phyloP scores from a whole-genome alignment of 129 eudicot species.

The Flaveria brownii region DNA sequence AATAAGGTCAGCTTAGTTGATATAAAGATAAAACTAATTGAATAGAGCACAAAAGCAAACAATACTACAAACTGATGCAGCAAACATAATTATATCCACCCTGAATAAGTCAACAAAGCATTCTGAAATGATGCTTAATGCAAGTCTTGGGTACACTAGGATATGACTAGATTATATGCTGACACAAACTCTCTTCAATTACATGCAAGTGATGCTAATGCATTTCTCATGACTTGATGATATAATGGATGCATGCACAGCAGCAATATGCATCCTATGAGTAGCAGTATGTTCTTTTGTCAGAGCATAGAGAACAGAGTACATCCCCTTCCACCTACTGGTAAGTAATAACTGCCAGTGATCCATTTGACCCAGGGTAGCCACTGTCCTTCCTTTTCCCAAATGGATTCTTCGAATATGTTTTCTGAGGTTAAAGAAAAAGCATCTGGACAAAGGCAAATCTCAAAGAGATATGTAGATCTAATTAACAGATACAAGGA shows the following conservation, averaged over 20 bases:
- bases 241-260: slow-evolving; percentile 83
- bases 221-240: slow-evolving; percentile 83
- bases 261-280: slow-evolving; percentile 92
- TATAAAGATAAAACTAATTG: background rate
- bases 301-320: slow-evolving; percentile 77
- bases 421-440: slow-evolving; percentile 51
- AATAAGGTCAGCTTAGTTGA: background rate
- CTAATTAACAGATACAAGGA: background rate
- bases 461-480: slow-evolving; percentile 9
- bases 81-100: slow-evolving; percentile 29
- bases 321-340: slow-evolving; percentile 97
- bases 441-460: slow-evolving; percentile 13
- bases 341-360: slow-evolving; percentile 60
- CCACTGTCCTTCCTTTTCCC: slow-evolving; percentile 83
- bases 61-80: slow-evolving; percentile 52
- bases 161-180: slow-evolving; percentile 48
- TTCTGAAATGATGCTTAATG: slow-evolving; percentile 60
- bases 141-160: slow-evolving; percentile 51
- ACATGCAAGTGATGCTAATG: slow-evolving; percentile 75
- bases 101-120: slow-evolving; percentile 32
- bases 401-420: slow-evolving; percentile 96
- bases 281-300: slow-evolving; percentile 40
- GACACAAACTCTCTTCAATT: slow-evolving; percentile 50
- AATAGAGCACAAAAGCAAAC: slow-evolving; percentile 32
- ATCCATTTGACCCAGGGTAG: slow-evolving; percentile 68